Evolutionary conservation across 805 yeast genomes (phyloP).

Genomic region (Pichia thaimueangensis): DNA sequence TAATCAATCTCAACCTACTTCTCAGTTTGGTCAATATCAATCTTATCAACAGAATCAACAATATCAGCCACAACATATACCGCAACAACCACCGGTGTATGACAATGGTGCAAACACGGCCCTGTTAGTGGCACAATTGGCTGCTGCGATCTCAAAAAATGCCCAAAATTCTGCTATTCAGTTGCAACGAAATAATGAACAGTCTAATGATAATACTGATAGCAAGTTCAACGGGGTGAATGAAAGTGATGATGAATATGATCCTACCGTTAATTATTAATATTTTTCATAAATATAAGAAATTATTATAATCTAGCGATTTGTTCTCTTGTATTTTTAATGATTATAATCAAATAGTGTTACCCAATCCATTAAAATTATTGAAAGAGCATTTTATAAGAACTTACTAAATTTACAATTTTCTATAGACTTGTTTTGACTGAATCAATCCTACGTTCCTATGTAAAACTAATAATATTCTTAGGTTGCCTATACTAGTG

Average conservation of each 20-base stretch:
- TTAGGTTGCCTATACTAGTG: too few species aligned
- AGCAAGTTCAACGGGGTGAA: not conserved
- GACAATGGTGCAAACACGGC: slow-evolving; percentile 7
- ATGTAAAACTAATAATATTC: too few species aligned
- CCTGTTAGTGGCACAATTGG: slow-evolving; percentile 13
- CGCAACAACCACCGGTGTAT: slow-evolving; percentile 4
- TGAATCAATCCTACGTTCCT: too few species aligned
- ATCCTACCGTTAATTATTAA: slow-evolving; percentile 12
- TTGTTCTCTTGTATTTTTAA: too few species aligned
- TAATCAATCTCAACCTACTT: not conserved
- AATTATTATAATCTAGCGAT: not conserved
- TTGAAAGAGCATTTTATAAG: too few species aligned
- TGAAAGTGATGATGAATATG: slow-evolving; percentile 19
- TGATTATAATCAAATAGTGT: too few species aligned
- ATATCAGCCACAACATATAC: slow-evolving; percentile 4
- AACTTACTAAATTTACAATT: too few species aligned
- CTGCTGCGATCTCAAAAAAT: slow-evolving; percentile 6
- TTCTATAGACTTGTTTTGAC: too few species aligned
- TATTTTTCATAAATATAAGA: not conserved
- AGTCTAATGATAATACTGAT: not conserved
- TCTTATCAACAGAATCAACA: slow-evolving; percentile 5
- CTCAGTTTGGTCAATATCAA: slow-evolving; percentile 5
- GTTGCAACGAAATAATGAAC: not conserved
- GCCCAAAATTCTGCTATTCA: not conserved
- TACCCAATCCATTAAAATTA: too few species aligned